Conservation (phyloP, 495 filamentous ascomycete species). For the Lasiosphaeris hirsuta region DNA sequence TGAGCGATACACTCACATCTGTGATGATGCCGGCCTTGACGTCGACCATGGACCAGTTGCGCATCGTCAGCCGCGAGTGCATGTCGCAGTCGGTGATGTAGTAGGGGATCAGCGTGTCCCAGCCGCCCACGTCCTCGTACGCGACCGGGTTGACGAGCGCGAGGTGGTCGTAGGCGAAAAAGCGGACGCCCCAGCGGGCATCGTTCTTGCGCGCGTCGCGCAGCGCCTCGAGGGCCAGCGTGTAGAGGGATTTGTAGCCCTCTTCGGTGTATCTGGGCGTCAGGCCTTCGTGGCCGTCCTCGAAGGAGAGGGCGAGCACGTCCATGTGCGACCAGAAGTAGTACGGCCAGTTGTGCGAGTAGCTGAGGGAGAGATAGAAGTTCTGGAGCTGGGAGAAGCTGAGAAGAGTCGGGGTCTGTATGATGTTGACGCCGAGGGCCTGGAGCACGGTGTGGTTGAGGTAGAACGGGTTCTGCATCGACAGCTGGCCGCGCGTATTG, state of each 20-base stretch:
- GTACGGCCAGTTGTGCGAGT: conserved; percentile 52
- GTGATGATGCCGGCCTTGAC: conserved; percentile 49
- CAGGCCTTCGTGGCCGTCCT: conserved; percentile 37
- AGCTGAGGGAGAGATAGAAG: conserved; percentile 56
- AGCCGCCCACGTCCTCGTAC: conserved; percentile 53
- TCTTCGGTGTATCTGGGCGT: conserved; percentile 34
- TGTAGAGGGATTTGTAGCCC: conserved; percentile 45
- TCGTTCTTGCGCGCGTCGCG: conserved; percentile 26
- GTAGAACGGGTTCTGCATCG: conserved; percentile 60
- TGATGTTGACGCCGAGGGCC: conserved; percentile 53
- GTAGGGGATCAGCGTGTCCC: conserved; percentile 60
- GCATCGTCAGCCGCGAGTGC: conserved; percentile 52
- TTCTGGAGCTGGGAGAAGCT: conserved; percentile 64
- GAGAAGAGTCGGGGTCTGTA: conserved; percentile 56
- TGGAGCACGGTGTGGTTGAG: conserved; percentile 54
- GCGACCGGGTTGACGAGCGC: conserved; percentile 55
- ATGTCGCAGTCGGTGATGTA: conserved; percentile 61
- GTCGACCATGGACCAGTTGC: conserved; percentile 45
- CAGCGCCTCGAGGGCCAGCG: conserved; percentile 43
- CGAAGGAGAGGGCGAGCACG: conserved; percentile 50
- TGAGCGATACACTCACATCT: conserved; percentile 47
- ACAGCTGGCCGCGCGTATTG: conserved; percentile 49
- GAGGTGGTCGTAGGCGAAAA: conserved; percentile 59
- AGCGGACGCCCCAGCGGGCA: conserved; percentile 48
- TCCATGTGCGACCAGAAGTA: conserved; percentile 62